These are phyloP conservation scores for Striga asiatica DNA, from an alignment of 257 asterid species.

Conservation along the genomic window DNA sequence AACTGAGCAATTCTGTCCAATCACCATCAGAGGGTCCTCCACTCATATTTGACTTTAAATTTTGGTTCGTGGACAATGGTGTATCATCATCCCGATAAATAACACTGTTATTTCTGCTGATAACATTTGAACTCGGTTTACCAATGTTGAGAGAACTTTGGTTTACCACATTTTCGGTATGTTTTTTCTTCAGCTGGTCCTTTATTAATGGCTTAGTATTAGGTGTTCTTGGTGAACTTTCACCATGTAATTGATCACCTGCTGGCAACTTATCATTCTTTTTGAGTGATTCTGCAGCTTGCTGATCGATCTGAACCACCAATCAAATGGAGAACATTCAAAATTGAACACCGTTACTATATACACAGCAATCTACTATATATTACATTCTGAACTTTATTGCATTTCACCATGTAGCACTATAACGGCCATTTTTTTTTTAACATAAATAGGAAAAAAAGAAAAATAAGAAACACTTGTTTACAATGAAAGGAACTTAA, in stretches of 20 bases:
- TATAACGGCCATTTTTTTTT: no score
- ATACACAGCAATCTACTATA: conserved; percentile 4
- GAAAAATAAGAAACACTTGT: no score
- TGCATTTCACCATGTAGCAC: no score
- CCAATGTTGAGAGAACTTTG: conserved; percentile 14
- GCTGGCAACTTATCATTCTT: conserved; percentile 54
- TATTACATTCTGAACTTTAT: neutral
- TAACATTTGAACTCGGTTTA: conserved; percentile 23
- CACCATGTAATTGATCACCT: conserved; percentile 37
- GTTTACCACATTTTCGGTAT: conserved; percentile 21
- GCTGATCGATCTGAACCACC: conserved; percentile 76
- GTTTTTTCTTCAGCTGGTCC: conserved; percentile 79
- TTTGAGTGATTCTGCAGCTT: conserved; percentile 90
- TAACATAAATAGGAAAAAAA: no score
- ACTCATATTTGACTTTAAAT: conserved; percentile 26
- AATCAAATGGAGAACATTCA: conserved; percentile 10
- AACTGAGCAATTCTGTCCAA: conserved; percentile 88
- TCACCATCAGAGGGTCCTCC: conserved; percentile 61
- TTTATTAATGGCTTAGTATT: conserved; percentile 54
- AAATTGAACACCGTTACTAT: neutral
- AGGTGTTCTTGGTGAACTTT: conserved; percentile 24
- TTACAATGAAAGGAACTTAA: no score
- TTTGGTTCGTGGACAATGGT: conserved; percentile 22
- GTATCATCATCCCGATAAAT: conserved; percentile 31
- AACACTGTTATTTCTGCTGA: conserved; percentile 30